A percentile compares a stretch with the other conserved stretches of the same genome.
These are phyloP conservation scores for Begonia masoniana DNA, from an alignment of 306 rosid species.

Conservation along the genomic window DNA sequence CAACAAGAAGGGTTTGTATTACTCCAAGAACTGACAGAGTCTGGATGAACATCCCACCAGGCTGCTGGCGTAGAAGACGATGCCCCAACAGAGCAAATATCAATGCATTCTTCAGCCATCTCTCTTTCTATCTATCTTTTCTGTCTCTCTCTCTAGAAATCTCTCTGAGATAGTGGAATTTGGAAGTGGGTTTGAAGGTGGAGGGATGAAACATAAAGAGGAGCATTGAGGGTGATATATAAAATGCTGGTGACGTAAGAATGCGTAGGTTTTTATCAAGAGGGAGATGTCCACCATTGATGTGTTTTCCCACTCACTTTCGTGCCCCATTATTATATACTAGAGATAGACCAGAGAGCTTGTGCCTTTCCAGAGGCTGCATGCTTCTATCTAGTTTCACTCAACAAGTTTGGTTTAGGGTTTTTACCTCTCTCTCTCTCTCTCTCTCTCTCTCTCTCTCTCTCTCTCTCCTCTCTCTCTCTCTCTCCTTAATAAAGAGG, in stretches of 20 bases:
- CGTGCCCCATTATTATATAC: slow-evolving; percentile 64
- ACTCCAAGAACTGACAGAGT: slow-evolving; percentile 41
- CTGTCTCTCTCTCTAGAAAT: slow-evolving; percentile 7
- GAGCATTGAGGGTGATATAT: slow-evolving; percentile 10
- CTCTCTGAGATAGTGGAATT: slow-evolving; percentile 13
- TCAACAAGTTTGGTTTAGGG: background rate
- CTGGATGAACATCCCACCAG: slow-evolving; percentile 63
- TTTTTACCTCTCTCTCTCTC: background rate
- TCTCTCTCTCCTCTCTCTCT: background rate
- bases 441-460: background rate
- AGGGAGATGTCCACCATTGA: slow-evolving; percentile 59
- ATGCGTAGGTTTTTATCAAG: slow-evolving; percentile 16
- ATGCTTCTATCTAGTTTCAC: background rate
- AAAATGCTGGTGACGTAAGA: slow-evolving; percentile 45
- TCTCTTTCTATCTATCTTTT: background rate
- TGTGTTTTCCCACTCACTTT: slow-evolving; percentile 73
- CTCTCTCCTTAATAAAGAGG: background rate
- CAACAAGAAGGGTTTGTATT: slow-evolving; percentile 19
- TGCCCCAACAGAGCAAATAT: slow-evolving; percentile 35
- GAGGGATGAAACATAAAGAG: slow-evolving; percentile 15
- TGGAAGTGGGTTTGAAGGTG: slow-evolving; percentile 25
- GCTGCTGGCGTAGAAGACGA: slow-evolving; percentile 38
- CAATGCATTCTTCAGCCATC: slow-evolving; percentile 65
- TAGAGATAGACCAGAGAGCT: slow-evolving; percentile 11
- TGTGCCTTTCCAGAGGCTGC: slow-evolving; percentile 1